Evolutionary conservation across 805 yeast genomes (phyloP).

Genomic region (Yarrowia sp.): DNA sequence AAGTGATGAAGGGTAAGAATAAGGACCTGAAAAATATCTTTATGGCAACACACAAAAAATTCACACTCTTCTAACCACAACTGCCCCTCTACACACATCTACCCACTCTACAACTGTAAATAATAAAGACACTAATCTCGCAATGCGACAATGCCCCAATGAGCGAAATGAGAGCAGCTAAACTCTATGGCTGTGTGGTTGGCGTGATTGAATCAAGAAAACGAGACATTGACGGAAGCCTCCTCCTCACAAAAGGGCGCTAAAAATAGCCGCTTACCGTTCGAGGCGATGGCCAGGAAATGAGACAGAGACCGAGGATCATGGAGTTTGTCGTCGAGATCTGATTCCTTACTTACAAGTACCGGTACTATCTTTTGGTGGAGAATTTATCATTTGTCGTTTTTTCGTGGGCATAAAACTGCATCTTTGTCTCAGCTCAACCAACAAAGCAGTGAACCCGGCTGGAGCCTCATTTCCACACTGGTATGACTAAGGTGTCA

Average conservation of each 20-base stretch:
- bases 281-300: neutral
- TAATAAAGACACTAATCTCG: conserved; percentile 23
- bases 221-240: no score
- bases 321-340: no score
- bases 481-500: conserved; percentile 7
- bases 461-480: conserved; percentile 3
- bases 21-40: no score
- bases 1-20: no score
- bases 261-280: conserved; percentile 5
- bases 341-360: no score
- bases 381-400: no score
- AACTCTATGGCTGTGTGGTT: conserved; percentile 10
- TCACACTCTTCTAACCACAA: no score
- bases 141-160: conserved; percentile 33
- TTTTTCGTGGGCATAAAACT: no score
- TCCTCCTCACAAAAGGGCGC: neutral
- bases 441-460: conserved; percentile 18
- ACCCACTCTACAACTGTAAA: conserved; percentile 14
- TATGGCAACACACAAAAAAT: no score
- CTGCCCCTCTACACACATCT: no score
- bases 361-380: no score
- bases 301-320: neutral
- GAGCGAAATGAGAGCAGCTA: conserved; percentile 33
- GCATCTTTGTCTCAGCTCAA: neutral
- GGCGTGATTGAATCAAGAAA: conserved; percentile 5